Conservation (phyloP, 495 filamentous ascomycete species). For the Aspergillus baeticus region DNA sequence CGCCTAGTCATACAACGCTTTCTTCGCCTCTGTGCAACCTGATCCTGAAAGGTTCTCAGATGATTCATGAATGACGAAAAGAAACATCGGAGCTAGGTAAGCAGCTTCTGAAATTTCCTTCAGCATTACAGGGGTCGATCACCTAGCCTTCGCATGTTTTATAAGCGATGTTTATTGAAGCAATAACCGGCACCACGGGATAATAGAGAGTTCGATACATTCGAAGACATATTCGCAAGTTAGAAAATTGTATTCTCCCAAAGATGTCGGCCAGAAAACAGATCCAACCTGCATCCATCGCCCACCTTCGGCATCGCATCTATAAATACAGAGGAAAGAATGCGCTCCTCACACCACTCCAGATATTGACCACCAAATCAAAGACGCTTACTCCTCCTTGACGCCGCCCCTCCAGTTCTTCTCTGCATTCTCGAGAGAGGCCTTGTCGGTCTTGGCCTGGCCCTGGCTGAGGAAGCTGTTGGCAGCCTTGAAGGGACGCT, state of each 20-base stretch:
- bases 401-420: conserved; percentile 80
- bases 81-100: neutral
- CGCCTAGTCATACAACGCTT: too few relatives aligned
- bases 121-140: too few relatives aligned
- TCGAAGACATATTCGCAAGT: neutral
- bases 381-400: conserved; percentile 78
- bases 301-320: conserved; percentile 5
- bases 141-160: too few relatives aligned
- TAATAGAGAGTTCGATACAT: neutral
- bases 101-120: neutral
- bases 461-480: conserved; percentile 77
- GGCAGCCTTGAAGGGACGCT: conserved; percentile 88
- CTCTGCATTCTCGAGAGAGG: conserved; percentile 85
- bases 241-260: neutral
- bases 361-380: neutral
- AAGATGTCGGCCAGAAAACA: conserved; percentile 1
- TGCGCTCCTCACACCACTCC: neutral
- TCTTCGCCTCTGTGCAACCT: neutral
- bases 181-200: neutral
- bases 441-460: conserved; percentile 90
- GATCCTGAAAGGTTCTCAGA: neutral
- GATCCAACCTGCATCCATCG: neutral
- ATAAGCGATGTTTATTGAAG: too few relatives aligned
- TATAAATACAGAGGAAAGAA: conserved; percentile 20
- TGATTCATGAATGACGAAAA: neutral